These are phyloP conservation scores for Phytophthora pistaciae DNA, from an alignment of 352 stramenopile species.

Conservation along the genomic window DNA sequence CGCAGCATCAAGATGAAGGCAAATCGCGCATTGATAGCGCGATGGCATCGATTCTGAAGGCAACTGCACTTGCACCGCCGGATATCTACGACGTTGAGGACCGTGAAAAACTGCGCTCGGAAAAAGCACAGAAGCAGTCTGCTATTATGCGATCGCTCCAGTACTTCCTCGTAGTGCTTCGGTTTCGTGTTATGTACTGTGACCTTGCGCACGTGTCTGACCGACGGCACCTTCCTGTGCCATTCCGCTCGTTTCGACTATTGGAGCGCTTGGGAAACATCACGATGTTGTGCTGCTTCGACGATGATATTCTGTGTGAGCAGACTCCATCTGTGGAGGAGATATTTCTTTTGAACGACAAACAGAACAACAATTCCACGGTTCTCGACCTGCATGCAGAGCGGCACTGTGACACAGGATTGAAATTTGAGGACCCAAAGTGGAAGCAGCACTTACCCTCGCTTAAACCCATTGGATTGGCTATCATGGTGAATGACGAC, in stretches of 20 bases:
- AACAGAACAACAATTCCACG: conserved; percentile 59
- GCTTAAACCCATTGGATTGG: conserved; percentile 83
- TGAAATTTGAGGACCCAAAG: conserved; percentile 90
- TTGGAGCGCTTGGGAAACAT: conserved; percentile 85
- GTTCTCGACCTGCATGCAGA: conserved; percentile 87
- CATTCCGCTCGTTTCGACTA: conserved; percentile 81
- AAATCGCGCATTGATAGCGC: conserved; percentile 37
- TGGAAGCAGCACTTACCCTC: conserved; percentile 82
- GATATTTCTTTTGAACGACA: conserved; percentile 87
- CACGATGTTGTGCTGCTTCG: conserved; percentile 91
- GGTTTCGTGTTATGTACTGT: conserved; percentile 69
- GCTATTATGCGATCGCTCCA: conserved; percentile 73
- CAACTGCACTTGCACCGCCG: conserved; percentile 31
- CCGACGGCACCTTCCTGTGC: conserved; percentile 54
- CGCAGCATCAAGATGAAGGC: background rate
- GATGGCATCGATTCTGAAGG: conserved; percentile 41
- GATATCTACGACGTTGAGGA: conserved; percentile 89
- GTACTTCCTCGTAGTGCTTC: conserved; percentile 78
- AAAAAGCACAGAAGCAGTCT: conserved; percentile 72
- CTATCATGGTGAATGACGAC: conserved; percentile 84
- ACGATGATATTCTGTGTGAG: conserved; percentile 89
- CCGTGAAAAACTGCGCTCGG: conserved; percentile 78
- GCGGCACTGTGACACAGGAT: conserved; percentile 70
- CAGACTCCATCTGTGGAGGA: conserved; percentile 83
- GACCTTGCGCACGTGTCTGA: conserved; percentile 59